Base-by-base conservation (phyloP, 2,329 filamentous ascomycete genomes). In the Fusarium armeniacum region DNA sequence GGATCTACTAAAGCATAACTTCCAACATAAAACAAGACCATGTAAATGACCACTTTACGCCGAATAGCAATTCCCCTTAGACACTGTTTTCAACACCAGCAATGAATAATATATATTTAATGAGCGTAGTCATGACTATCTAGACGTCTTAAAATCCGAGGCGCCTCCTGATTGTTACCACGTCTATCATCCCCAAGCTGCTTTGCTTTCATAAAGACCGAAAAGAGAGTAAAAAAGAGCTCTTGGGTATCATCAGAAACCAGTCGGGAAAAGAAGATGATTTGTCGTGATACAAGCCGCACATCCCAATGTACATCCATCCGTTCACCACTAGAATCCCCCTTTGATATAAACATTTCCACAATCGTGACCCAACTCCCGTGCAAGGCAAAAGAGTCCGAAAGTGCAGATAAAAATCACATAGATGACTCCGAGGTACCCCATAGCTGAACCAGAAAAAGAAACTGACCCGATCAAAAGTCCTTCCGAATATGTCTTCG, bases 201-300 rank as follows among this genome's bases (percentile, higher is more conserved):
- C 47, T 59, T 60, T 47, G 60, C 62, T 62, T 59, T 65, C 60
- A 62, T 67, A 64, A 68, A 66, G 61, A 65, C 62, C 58, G 56
- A 58, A 64, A 67, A 62, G 63, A 74, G 22, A 55, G 26, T 30
- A 45, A 22, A 70, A 73, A 64, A 73, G 24, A 67, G 52, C 65
- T 70, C 63, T 69, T 64, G 76, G 76, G 76, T 78, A 78, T 78
- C 76, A 71, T 77, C 70, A 75, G 77, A 76, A 76, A 71, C 72
- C 73, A 74, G 70, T 69, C 74, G 70, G 69, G 69, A 55, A 75
- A 71, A 59, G 67, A 75, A 73, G 58, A 73, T 75, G 62, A 66
- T 66, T 69, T 58, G 65, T 69, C 68, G 62, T 71, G 68, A 74
- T 69, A 73, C 74, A 72, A 74, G 62, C 68, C 66, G 60, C 61